A percentile compares a stretch with the other conserved stretches of the same genome.
phyloP scores from a whole-genome alignment of 2,329 filamentous ascomycete species.

The Aspergillus melleus region DNA sequence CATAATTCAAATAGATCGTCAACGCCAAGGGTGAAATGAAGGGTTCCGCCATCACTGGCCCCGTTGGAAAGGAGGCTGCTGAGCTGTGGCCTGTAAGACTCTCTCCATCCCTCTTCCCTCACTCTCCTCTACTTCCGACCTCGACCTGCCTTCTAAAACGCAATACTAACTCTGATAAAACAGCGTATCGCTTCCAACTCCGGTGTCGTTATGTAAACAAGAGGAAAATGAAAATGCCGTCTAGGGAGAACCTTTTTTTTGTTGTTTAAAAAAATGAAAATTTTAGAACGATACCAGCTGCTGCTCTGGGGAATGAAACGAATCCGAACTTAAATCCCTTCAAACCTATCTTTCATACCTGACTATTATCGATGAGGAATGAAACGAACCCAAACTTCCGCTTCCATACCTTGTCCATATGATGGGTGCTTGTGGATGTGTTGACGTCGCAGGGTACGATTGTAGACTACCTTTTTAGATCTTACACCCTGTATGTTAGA shows the following conservation, averaged over 20 bases:
- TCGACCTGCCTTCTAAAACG: no score
- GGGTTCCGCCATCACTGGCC: slow-evolving; percentile 98
- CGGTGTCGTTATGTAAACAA: slow-evolving; percentile 97
- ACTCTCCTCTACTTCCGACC: no score
- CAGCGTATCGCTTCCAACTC: slow-evolving; percentile 99
- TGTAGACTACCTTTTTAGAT: no score
- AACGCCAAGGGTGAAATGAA: slow-evolving; percentile 99
- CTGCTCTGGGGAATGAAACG: slow-evolving; percentile 4
- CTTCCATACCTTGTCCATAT: no score
- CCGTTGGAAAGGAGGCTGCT: slow-evolving; percentile 99
- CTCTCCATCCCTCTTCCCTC: no score
- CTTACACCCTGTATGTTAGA: no score
- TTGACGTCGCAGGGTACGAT: no score
- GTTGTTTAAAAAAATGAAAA: slow-evolving; percentile 9
- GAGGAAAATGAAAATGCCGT: slow-evolving; percentile 4
- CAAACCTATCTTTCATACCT: background rate
- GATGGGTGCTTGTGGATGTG: no score
- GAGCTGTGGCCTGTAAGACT: slow-evolving; percentile 98
- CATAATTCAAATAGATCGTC: slow-evolving; percentile 80
- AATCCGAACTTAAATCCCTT: background rate
- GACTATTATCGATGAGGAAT: no score
- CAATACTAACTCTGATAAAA: slow-evolving; percentile 20
- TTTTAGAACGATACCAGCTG: slow-evolving; percentile 12
- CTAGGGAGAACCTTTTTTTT: slow-evolving; percentile 3
- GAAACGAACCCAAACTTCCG: no score